Base-by-base conservation (phyloP, 768 basidiomycete species). In the Tricholoma matsutake region DNA sequence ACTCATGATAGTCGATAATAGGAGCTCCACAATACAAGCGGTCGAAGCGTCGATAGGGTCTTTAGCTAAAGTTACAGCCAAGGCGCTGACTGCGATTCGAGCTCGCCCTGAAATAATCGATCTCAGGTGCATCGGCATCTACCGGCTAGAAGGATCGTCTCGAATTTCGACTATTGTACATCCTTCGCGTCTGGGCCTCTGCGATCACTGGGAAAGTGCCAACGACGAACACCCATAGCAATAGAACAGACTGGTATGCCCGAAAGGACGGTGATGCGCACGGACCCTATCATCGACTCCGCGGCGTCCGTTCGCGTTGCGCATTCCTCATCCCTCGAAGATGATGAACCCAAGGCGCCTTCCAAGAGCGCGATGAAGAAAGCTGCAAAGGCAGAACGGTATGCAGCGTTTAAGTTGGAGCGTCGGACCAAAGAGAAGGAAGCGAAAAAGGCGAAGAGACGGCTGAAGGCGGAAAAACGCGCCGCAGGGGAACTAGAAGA, bases 321-420 rank as follows among this genome's bases (percentile, higher is more conserved):
- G n/a, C 61, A 63, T 54, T 53, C 65, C 25, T 62, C 64, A 49
- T 52, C 32, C 55, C 58, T 59, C 39, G 43, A 58, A 54, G 20
- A 63, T 41, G 61, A 62, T 54, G 45, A 58, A 29, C 63, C 69
- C 25, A 68, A 67, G 45, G 70, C 79, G 34, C 81, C 88, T 60
- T 92, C 92, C 32, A 94, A 94, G 72, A 92, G 84, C 31, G 89
- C 91, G 2, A 81, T 84, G 67, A 94, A 94, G 72, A 88, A 83
- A 69, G 84, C 86, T 2, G 85, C 85, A n/a, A 91, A 83, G 72
- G 85, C 85, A 14, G 86, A 87, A 53, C 81, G 81, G n/a, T 72
- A 83, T 62, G 85, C 83, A 10, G 86, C 85, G 22, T 68, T 75
- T 45, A 96, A 93, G 76, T 76, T 87, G 54, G 88, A 87, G 69